Base-by-base conservation (phyloP, 139 green algal species). In the Chlamydomonas incerta region DNA sequence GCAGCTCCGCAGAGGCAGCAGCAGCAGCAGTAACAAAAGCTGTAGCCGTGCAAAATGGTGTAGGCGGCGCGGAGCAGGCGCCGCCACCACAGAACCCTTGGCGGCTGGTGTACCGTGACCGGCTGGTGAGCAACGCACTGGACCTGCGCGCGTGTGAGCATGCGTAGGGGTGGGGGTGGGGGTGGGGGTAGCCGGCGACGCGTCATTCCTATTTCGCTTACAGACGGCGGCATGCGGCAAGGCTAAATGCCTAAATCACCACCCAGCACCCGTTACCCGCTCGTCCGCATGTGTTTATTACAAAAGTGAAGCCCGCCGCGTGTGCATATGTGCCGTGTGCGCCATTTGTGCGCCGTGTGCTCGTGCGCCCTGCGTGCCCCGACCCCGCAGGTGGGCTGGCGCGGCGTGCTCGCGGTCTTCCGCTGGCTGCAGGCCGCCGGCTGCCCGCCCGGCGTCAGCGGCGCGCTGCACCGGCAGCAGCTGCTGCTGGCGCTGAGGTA, bases 401-500 rank as follows among this genome's bases (percentile, higher is more conserved):
- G 80, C 28, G n/a, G 85, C 13, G 80, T 85, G 62, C 65, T 75
- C 34, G 31, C 72, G 10, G 55, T 90, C 8, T 80, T 90, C 35
- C 52, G 46, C 18, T 90, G 87, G 87, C 74, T 90, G 28, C 33
- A 63, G 28, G 35, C 63, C 28, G 80, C 87, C 41, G 72, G 66
- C 37, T 81, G 58, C 74, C 87, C 87, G 5, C 23, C 24, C 6
- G 85, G 47, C 34, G 80, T 90, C 10, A 74, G 58, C 21, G 87
- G 87, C 29, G 80, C 80, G 6, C 47, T 74, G 29, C 87, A 90
- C 66, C 80, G 87, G 29, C 65, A 80, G 65, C 87, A 90, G 80
- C 87, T 87, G 73, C 50, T 80, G 55, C 34, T 81, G 21, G 67
- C 35, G 20, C 80, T 86, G 34, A 65, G 63, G 46, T 65, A 52